A percentile compares a stretch with the other conserved stretches of the same genome.
Evolutionary conservation across 129 eudicot species (phyloP).

Genomic region (sunflower (Helianthus annuus)): DNA sequence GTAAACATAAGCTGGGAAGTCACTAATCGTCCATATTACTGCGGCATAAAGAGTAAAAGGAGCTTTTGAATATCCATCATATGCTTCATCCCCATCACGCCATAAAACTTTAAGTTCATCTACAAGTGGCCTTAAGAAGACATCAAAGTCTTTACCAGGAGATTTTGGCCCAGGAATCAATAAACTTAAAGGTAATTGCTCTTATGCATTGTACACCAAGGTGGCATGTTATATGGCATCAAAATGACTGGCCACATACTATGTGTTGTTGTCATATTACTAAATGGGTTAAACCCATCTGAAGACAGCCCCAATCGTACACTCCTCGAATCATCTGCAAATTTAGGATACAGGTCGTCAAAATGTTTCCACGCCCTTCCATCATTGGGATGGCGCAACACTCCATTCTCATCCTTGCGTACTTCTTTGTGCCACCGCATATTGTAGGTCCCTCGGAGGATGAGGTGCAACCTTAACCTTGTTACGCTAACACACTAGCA

Average conservation of each 20-base stretch:
- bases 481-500: too few species aligned
- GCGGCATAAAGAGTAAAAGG: neutral
- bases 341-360: too few species aligned
- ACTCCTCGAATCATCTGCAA: too few species aligned
- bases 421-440: too few species aligned
- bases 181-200: slow-evolving; percentile 9
- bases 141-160: slow-evolving; percentile 14
- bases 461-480: too few species aligned
- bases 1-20: slow-evolving; percentile 23
- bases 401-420: too few species aligned
- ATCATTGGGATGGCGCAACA: too few species aligned
- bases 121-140: neutral
- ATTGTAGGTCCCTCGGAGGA: too few species aligned
- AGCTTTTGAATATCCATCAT: slow-evolving; percentile 11
- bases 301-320: too few species aligned
- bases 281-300: too few species aligned
- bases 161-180: slow-evolving; percentile 13
- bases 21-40: slow-evolving; percentile 8
- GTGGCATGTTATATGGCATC: slow-evolving; percentile 27
- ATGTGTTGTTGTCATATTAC: too few species aligned
- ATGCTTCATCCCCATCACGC: slow-evolving; percentile 1
- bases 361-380: too few species aligned
- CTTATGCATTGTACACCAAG: slow-evolving; percentile 21
- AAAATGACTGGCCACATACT: neutral
- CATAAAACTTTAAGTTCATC: slow-evolving; percentile 6